A percentile compares a stretch with the other conserved stretches of the same genome.
Conservation (phyloP, 2,329 filamentous ascomycete genomes). For the Fonsecaea multimorphosa region DNA sequence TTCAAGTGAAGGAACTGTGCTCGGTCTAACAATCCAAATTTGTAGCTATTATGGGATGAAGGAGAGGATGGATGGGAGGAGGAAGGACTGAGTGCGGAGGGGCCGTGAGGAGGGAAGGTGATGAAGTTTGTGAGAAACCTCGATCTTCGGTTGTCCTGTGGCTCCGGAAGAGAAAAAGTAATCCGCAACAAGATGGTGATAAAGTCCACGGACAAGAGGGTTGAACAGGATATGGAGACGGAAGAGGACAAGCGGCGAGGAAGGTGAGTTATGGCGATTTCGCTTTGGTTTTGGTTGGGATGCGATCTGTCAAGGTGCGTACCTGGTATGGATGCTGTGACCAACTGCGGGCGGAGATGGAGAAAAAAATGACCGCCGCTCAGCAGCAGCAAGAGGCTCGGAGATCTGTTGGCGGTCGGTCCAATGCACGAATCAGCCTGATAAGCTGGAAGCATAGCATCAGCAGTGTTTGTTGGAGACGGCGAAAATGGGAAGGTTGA, state of each 20-base stretch:
- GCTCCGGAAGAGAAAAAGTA: slow-evolving; percentile 27
- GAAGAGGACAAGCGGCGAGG: slow-evolving; percentile 27
- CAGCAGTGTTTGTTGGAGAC: slow-evolving; percentile 3
- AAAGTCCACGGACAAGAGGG: slow-evolving; percentile 32
- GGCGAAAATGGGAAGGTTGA: slow-evolving; percentile 4
- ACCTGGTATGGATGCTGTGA: not conserved
- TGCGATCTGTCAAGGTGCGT: not conserved
- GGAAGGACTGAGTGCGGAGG: slow-evolving; percentile 5
- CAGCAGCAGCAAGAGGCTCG: slow-evolving; percentile 2
- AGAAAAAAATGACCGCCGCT: slow-evolving; percentile 12
- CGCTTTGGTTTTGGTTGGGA: slow-evolving; percentile 25
- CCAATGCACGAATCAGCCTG: slow-evolving; percentile 21
- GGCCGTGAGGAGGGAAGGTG: slow-evolving; percentile 12
- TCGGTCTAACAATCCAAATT: slow-evolving; percentile 3
- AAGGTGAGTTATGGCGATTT: slow-evolving; percentile 19
- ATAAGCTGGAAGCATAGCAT: slow-evolving; percentile 1
- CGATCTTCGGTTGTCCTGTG: slow-evolving; percentile 16
- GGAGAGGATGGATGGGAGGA: slow-evolving; percentile 5
- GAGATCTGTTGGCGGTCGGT: slow-evolving; percentile 12
- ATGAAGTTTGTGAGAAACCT: slow-evolving; percentile 21
- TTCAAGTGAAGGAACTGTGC: slow-evolving; percentile 28
- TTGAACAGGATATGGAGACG: slow-evolving; percentile 26
- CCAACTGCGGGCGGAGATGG: slow-evolving; percentile 7
- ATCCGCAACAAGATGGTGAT: slow-evolving; percentile 17
- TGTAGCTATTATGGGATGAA: slow-evolving; percentile 7